A percentile compares a stretch with the other conserved stretches of the same genome.
These are phyloP conservation scores for Umbelopsis ramanniana DNA, from an alignment of 192 early-diverging fungal species.

Conservation along the genomic window DNA sequence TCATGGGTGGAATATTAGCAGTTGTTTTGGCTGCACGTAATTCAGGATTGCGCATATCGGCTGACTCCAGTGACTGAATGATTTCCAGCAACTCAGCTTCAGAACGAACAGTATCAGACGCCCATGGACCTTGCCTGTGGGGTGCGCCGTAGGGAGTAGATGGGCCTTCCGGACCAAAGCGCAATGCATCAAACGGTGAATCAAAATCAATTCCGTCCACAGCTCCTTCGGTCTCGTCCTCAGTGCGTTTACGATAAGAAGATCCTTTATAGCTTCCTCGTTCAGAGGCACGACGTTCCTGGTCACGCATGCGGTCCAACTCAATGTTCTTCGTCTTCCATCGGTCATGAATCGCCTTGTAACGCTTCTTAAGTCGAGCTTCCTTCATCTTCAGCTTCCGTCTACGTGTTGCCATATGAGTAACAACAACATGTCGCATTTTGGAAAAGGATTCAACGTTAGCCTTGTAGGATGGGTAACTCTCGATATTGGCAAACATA, in stretches of 20 bases:
- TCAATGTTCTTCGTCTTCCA: constrained; percentile 51
- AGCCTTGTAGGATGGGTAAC: constrained; percentile 50
- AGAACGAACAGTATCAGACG: constrained; percentile 74
- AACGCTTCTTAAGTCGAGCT: constrained; percentile 45
- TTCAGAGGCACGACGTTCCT: constrained; percentile 33
- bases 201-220: constrained; percentile 30
- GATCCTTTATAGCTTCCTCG: constrained; percentile 25
- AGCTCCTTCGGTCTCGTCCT: constrained; percentile 30
- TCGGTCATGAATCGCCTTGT: constrained; percentile 48
- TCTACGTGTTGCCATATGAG: constrained; percentile 1
- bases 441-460: constrained; percentile 36
- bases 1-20: constrained; percentile 76
- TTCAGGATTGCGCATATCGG: constrained; percentile 74
- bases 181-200: constrained; percentile 29
- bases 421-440: constrained; percentile 8
- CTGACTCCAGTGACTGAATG: constrained; percentile 71
- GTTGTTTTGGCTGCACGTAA: constrained; percentile 71
- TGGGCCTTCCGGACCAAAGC: constrained; percentile 26
- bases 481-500: constrained; percentile 41
- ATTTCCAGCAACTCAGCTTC: constrained; percentile 81
- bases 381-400: constrained; percentile 44
- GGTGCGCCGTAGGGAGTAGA: constrained; percentile 34
- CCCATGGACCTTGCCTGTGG: constrained; percentile 47
- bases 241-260: constrained; percentile 10
- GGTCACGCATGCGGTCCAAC: constrained; percentile 34